A percentile compares a stretch with the other conserved stretches of the same genome.
Evolutionary conservation across 192 early-diverging fungal species (phyloP).

Genomic region (Phlyctochytrium planicorne): DNA sequence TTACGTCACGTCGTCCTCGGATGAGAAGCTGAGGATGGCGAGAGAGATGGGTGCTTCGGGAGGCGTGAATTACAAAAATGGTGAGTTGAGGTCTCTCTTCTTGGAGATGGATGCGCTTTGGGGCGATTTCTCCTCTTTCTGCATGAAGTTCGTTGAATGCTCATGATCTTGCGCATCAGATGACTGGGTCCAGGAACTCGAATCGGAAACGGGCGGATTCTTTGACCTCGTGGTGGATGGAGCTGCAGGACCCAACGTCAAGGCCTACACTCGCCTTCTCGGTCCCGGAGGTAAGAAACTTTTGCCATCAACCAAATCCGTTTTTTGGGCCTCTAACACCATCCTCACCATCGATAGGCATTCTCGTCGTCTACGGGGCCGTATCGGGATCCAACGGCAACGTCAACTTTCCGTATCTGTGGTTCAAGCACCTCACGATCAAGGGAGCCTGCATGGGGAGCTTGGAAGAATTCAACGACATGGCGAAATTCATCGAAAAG

Average conservation of each 20-base stretch:
- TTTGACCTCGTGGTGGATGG: slow-evolving; percentile 67
- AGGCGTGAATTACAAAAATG: slow-evolving; percentile 67
- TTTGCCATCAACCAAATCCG: not conserved
- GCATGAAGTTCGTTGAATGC: not conserved
- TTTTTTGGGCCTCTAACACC: not conserved
- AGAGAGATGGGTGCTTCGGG: slow-evolving; percentile 59
- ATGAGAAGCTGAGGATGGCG: slow-evolving; percentile 62
- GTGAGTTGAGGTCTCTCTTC: slow-evolving; percentile 34
- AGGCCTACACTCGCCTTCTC: slow-evolving; percentile 36
- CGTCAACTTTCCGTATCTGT: slow-evolving; percentile 47
- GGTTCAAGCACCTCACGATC: slow-evolving; percentile 65
- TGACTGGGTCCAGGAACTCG: slow-evolving; percentile 47
- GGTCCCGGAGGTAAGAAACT: slow-evolving; percentile 10
- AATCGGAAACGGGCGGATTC: slow-evolving; percentile 23
- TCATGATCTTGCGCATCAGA: not conserved
- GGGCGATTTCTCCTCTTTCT: not conserved
- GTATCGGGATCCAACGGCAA: slow-evolving; percentile 44
- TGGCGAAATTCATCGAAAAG: slow-evolving; percentile 59
- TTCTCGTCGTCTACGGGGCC: slow-evolving; percentile 62
- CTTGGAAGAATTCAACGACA: slow-evolving; percentile 57
- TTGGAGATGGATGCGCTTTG: too few relatives aligned
- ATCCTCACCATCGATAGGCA: slow-evolving; percentile 9
- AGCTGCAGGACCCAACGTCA: slow-evolving; percentile 54
- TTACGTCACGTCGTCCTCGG: slow-evolving; percentile 65
- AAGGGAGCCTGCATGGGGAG: slow-evolving; percentile 67